These are phyloP conservation scores for Phytophthora syringae DNA, from an alignment of 352 stramenopile species.

Conservation along the genomic window DNA sequence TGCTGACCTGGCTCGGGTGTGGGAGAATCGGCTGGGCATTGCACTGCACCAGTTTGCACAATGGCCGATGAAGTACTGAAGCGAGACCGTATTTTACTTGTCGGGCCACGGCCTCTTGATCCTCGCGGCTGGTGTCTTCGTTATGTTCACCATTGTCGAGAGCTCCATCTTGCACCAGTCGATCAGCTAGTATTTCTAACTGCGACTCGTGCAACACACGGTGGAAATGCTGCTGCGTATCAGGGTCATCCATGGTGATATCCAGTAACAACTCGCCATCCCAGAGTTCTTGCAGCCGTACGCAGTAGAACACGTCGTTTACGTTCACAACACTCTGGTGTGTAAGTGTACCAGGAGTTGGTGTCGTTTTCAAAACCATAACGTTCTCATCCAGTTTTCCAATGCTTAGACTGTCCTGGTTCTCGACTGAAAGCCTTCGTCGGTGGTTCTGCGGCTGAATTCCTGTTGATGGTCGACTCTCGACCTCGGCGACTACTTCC, in stretches of 20 bases:
- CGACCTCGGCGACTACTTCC: constrained; percentile 11
- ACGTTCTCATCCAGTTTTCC: background rate
- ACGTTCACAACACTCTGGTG: constrained; percentile 62
- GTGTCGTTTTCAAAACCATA: background rate
- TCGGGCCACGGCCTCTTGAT: constrained; percentile 17
- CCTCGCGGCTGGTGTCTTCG: constrained; percentile 4
- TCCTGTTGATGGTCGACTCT: constrained; percentile 8
- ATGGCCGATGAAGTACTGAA: constrained; percentile 20
- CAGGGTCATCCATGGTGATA: constrained; percentile 62
- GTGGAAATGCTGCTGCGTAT: constrained; percentile 44
- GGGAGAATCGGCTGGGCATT: constrained; percentile 28
- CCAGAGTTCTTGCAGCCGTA: constrained; percentile 68
- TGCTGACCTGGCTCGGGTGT: constrained; percentile 19
- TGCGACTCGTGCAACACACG: constrained; percentile 40
- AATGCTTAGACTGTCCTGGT: background rate
- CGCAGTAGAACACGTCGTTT: constrained; percentile 56
- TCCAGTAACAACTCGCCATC: constrained; percentile 67
- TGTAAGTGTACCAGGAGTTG: constrained; percentile 45
- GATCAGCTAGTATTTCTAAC: constrained; percentile 37
- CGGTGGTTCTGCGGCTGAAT: background rate
- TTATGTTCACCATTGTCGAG: constrained; percentile 19
- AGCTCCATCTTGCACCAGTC: constrained; percentile 30
- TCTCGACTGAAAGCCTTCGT: constrained; percentile 16
- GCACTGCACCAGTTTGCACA: constrained; percentile 34
- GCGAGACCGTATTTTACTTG: constrained; percentile 33